phyloP scores from a whole-genome alignment of 768 basidiomycete species.

The Hirschioporus abietinus region DNA sequence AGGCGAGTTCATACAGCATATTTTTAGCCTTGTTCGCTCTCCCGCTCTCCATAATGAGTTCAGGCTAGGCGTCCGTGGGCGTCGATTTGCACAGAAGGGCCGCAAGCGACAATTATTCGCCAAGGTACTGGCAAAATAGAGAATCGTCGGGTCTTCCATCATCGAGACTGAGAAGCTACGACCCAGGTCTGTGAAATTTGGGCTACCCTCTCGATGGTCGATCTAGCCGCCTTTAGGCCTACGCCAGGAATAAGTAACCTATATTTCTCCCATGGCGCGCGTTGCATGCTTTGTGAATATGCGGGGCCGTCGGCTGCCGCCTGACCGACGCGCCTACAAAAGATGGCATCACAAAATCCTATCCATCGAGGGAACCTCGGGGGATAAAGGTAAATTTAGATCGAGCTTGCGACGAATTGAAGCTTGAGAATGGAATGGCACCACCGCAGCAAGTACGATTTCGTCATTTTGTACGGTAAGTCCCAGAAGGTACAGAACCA shows the following conservation, averaged over 20 bases:
- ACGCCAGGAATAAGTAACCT: not conserved
- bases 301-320: not conserved
- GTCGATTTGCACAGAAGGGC: not conserved
- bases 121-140: not conserved
- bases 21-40: not conserved
- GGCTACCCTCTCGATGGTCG: not conserved
- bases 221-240: not conserved
- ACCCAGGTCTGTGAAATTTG: not conserved
- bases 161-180: not conserved
- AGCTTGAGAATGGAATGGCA: not conserved
- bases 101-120: not conserved
- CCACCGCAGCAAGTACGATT: not conserved
- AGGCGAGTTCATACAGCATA: not conserved
- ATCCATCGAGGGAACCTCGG: not conserved
- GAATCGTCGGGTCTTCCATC: not conserved
- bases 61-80: not conserved
- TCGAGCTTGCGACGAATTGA: not conserved
- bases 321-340: not conserved
- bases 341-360: not conserved
- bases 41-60: not conserved
- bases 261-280: not conserved
- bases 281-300: not conserved
- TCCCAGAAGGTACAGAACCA: not conserved
- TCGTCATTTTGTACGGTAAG: not conserved
- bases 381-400: not conserved